A percentile compares a stretch with the other conserved stretches of the same genome.
Conservation (phyloP, 2,329 filamentous ascomycete species). For the Thielaviopsis musarum region DNA sequence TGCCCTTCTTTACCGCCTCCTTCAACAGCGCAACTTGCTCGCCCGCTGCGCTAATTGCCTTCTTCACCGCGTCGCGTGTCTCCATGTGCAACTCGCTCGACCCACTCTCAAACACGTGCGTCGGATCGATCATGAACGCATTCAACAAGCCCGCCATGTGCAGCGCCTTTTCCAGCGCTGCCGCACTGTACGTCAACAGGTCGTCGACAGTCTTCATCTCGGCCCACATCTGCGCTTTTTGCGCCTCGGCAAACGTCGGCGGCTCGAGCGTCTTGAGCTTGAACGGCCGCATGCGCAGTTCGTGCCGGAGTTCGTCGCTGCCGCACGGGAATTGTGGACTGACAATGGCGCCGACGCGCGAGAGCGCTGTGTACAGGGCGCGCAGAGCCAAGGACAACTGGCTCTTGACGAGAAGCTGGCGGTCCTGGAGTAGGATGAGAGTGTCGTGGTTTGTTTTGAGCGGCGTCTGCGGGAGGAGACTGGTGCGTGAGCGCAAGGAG, state of each 20-base stretch:
- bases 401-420: constrained; percentile 13
- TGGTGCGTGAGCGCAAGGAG: not conserved
- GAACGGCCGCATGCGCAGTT: constrained; percentile 78
- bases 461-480: not conserved
- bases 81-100: constrained; percentile 1
- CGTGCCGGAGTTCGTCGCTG: constrained; percentile 52
- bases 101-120: not conserved
- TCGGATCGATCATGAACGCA: not conserved
- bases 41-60: not conserved
- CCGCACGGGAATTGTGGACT: constrained; percentile 44
- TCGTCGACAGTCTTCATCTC: constrained; percentile 22
- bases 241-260: constrained; percentile 40
- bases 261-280: constrained; percentile 1
- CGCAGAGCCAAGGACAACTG: constrained; percentile 37
- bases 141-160: not conserved
- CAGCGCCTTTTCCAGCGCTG: not conserved
- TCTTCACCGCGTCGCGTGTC: not conserved
- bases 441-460: not conserved
- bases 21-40: constrained; percentile 22
- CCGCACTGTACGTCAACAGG: not conserved
- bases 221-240: constrained; percentile 24
- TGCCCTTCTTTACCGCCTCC: constrained; percentile 24
- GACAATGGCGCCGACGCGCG: constrained; percentile 38
- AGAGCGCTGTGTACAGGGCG: constrained; percentile 49
- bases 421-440: not conserved